Percentiles rank a stretch among this genome's conserved stretches.
Evolutionary conservation across 331 rosid species (phyloP).

Genomic region (Pyracantha coccinea): DNA sequence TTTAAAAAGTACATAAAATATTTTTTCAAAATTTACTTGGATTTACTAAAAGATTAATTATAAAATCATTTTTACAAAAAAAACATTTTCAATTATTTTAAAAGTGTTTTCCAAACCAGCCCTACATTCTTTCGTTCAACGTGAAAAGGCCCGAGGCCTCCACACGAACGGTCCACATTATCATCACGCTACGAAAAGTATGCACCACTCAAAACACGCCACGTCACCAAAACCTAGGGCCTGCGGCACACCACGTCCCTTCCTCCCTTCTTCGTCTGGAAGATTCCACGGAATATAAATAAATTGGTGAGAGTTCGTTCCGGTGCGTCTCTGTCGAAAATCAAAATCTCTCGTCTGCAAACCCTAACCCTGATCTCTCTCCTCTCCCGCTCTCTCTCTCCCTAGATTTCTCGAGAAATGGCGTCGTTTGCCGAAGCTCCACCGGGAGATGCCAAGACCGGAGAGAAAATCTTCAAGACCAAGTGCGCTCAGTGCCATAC

Average conservation of each 20-base stretch:
- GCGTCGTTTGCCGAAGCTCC: conserved; percentile 70
- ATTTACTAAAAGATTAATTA: too few relatives aligned
- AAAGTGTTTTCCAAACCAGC: too few relatives aligned
- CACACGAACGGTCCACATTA: neutral
- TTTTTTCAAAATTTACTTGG: too few relatives aligned
- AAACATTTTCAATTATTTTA: too few relatives aligned
- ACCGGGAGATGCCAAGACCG: conserved; percentile 44
- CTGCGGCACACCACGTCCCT: neutral
- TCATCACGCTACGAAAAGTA: neutral
- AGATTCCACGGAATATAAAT: neutral
- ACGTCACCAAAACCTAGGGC: neutral
- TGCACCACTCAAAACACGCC: neutral
- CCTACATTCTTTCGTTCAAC: neutral
- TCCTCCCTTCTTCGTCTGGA: neutral
- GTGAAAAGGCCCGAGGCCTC: neutral
- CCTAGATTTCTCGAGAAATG: conserved; percentile 19
- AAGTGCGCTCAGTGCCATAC: conserved; percentile 92
- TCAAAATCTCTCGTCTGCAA: neutral
- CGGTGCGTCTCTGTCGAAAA: neutral
- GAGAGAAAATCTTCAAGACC: conserved; percentile 64
- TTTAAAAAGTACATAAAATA: too few relatives aligned
- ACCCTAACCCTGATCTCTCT: neutral
- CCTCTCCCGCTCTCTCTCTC: neutral
- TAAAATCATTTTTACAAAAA: too few relatives aligned
- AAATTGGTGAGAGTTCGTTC: neutral